Percentiles rank a stretch among this genome's conserved stretches.
Conservation (phyloP, 108 stramenopile genomes). For the Nitzschia sp. region DNA sequence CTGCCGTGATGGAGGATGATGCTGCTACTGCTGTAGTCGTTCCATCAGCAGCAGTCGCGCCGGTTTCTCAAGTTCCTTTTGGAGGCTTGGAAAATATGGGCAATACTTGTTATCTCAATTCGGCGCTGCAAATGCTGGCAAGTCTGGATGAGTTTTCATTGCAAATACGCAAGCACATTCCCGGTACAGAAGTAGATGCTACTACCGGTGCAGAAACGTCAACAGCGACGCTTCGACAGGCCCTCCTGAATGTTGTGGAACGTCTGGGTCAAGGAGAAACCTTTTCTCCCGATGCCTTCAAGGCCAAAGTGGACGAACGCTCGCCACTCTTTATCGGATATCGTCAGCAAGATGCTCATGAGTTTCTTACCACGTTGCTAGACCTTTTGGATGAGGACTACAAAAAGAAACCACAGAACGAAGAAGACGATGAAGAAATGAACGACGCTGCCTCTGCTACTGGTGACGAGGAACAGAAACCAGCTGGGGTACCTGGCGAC, state of each 20-base stretch:
- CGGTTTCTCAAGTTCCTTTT: background rate
- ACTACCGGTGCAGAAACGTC: background rate
- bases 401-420: conserved; percentile 26
- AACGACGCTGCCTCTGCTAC: background rate
- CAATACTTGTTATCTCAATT: conserved; percentile 84
- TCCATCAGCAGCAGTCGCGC: too few species aligned
- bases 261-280: conserved; percentile 28
- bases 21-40: background rate
- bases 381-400: conserved; percentile 67
- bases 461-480: background rate
- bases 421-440: conserved; percentile 12
- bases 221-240: conserved; percentile 16
- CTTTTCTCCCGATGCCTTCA: conserved; percentile 46
- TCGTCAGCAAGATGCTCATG: conserved; percentile 65
- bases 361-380: conserved; percentile 59
- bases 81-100: conserved; percentile 79
- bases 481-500: background rate
- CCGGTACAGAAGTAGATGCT: background rate
- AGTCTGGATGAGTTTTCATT: conserved; percentile 25
- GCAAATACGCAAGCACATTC: conserved; percentile 13
- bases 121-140: conserved; percentile 71
- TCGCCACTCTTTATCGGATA: conserved; percentile 57
- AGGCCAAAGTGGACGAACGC: conserved; percentile 42
- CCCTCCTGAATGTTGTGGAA: conserved; percentile 28
- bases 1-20: background rate